These are phyloP conservation scores for Escovopsis sp. DNA, from an alignment of 2,329 filamentous ascomycete species.

Conservation along the genomic window DNA sequence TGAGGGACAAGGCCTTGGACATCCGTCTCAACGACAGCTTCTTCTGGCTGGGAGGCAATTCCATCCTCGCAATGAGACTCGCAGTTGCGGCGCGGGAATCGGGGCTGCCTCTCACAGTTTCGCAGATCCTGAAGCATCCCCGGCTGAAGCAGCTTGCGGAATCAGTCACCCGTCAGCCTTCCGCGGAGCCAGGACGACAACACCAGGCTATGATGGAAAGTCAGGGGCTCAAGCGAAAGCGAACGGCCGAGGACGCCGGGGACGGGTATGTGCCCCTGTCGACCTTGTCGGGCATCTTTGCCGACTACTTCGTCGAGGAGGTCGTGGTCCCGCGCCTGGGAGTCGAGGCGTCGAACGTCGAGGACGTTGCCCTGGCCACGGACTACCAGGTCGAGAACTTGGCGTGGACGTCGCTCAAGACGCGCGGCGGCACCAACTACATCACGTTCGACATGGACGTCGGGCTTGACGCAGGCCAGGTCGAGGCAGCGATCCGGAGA, in stretches of 20 bases:
- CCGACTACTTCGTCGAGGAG: background rate
- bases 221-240: too few species aligned
- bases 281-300: too few species aligned
- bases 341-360: background rate
- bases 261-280: too few species aligned
- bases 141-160: background rate
- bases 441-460: background rate
- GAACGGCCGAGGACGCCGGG: too few species aligned
- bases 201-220: too few species aligned
- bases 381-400: conserved; percentile 4
- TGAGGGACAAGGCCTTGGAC: too few species aligned
- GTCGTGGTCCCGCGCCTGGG: conserved; percentile 19
- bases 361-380: background rate
- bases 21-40: conserved; percentile 17
- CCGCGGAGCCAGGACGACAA: too few species aligned
- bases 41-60: conserved; percentile 28
- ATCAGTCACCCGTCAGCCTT: too few species aligned
- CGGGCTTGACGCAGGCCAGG: background rate
- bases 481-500: background rate
- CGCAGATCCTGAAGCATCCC: conserved; percentile 1
- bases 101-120: background rate
- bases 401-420: conserved; percentile 2
- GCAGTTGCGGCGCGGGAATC: background rate
- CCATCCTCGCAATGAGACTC: conserved; percentile 13
- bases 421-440: conserved; percentile 3